Conservation (phyloP, 768 basidiomycete species). For the Rhodotorula diobovata region DNA sequence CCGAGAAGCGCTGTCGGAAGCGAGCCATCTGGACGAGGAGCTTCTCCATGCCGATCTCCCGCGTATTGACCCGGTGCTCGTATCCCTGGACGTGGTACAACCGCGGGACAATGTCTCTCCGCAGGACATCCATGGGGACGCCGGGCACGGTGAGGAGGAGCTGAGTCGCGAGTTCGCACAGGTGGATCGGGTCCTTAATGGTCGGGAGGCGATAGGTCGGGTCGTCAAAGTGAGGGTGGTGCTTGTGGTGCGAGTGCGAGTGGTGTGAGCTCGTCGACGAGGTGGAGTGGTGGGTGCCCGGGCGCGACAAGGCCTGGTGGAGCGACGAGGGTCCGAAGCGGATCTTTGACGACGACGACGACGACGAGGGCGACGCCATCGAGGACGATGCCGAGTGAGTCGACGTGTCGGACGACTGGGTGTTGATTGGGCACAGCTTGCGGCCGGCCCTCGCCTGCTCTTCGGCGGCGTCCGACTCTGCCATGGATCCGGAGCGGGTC, state of each 20-base stretch:
- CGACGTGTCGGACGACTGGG: neutral
- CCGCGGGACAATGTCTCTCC: neutral
- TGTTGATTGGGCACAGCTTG: neutral
- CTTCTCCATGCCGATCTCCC: slow-evolving; percentile 24
- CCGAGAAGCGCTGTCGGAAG: slow-evolving; percentile 14
- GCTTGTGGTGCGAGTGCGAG: neutral
- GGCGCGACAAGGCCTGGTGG: neutral
- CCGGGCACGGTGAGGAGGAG: slow-evolving; percentile 16
- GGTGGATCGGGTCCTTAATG: slow-evolving; percentile 11
- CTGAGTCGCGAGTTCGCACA: slow-evolving; percentile 16
- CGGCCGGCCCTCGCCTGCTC: neutral
- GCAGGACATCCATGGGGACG: slow-evolving; percentile 2
- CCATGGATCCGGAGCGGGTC: too few relatives aligned
- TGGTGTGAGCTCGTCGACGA: too few relatives aligned
- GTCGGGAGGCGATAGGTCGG: neutral
- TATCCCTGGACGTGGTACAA: slow-evolving; percentile 26
- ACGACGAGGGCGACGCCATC: neutral
- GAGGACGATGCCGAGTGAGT: neutral
- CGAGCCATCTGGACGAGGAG: neutral
- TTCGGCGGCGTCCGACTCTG: neutral
- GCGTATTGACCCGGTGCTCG: slow-evolving; percentile 18
- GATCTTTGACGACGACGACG: too few relatives aligned
- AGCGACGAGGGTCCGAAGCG: neutral
- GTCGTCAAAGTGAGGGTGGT: neutral
- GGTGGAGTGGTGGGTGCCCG: too few relatives aligned